Percentiles rank a stretch among this genome's conserved stretches.
These are phyloP conservation scores for Yamadazyma dushanensis DNA, from an alignment of 1,139 yeast species.

Conservation along the genomic window DNA sequence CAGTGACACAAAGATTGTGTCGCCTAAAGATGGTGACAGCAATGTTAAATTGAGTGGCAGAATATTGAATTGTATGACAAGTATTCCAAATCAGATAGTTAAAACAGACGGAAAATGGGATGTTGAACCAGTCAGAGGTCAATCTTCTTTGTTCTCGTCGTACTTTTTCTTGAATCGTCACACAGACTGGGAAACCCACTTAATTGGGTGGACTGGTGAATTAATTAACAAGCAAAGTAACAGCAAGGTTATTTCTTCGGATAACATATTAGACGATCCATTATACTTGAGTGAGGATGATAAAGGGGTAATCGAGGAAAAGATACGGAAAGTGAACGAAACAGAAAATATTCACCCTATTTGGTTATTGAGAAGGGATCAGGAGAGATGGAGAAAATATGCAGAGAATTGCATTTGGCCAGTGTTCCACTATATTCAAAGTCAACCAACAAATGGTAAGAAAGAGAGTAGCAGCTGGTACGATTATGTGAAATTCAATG, in stretches of 20 bases:
- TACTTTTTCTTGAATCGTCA: slow-evolving; percentile 62
- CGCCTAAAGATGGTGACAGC: slow-evolving; percentile 27
- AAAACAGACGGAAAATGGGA: slow-evolving; percentile 45
- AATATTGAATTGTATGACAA: slow-evolving; percentile 66
- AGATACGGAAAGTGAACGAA: slow-evolving; percentile 44
- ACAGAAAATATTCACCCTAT: slow-evolving; percentile 72
- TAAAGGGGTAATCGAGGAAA: slow-evolving; percentile 46
- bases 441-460: slow-evolving; percentile 60
- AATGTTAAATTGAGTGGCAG: slow-evolving; percentile 56
- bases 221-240: slow-evolving; percentile 42
- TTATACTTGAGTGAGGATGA: slow-evolving; percentile 59
- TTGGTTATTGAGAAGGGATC: slow-evolving; percentile 76
- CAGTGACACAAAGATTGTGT: slow-evolving; percentile 23
- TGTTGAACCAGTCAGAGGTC: slow-evolving; percentile 72
- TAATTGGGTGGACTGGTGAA: slow-evolving; percentile 97
- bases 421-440: slow-evolving; percentile 86
- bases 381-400: slow-evolving; percentile 78
- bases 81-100: slow-evolving; percentile 62
- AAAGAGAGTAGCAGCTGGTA: slow-evolving; percentile 84
- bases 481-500: slow-evolving; percentile 87
- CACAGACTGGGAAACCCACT: slow-evolving; percentile 81
- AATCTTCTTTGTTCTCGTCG: slow-evolving; percentile 81
- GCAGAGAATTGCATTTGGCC: slow-evolving; percentile 96
- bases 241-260: slow-evolving; percentile 14
- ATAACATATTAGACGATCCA: slow-evolving; percentile 51